Percentiles rank a stretch among this genome's conserved stretches.
These are phyloP conservation scores for Hylodesmum podocarpum DNA, from an alignment of 306 rosid species.

Conservation along the genomic window DNA sequence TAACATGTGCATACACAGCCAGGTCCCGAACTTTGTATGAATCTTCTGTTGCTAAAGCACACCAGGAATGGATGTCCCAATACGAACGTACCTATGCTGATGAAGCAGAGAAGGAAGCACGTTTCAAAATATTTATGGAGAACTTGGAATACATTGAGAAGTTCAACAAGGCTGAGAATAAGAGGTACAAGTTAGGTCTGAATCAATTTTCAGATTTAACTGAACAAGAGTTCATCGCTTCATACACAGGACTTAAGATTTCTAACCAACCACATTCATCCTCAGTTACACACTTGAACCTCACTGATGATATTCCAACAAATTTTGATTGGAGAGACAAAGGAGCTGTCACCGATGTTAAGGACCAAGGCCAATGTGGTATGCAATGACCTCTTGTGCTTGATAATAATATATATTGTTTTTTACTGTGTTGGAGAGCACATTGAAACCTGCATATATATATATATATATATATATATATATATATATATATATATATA, in stretches of 20 bases:
- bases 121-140: conserved; percentile 27
- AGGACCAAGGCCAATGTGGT: conserved; percentile 39
- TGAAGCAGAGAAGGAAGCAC: conserved; percentile 31
- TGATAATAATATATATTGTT: too few species aligned
- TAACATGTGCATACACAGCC: conserved; percentile 24
- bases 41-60: conserved; percentile 21
- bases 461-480: too few species aligned
- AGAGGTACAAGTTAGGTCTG: conserved; percentile 32
- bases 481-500: too few species aligned
- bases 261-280: neutral
- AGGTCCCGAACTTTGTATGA: conserved; percentile 25
- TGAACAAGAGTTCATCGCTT: conserved; percentile 42
- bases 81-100: conserved; percentile 7
- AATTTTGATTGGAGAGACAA: conserved; percentile 37
- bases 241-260: conserved; percentile 28
- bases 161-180: conserved; percentile 30
- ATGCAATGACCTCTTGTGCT: neutral
- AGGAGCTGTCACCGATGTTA: conserved; percentile 41
- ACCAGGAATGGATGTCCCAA: conserved; percentile 35
- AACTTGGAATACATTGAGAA: conserved; percentile 37
- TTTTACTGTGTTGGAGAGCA: too few species aligned
- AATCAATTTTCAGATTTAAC: conserved; percentile 41
- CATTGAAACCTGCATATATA: too few species aligned
- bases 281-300: neutral
- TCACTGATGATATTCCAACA: conserved; percentile 1